phyloP scores from a whole-genome alignment of 108 stramenopile genomes.

The Parietichytrium sp. region DNA sequence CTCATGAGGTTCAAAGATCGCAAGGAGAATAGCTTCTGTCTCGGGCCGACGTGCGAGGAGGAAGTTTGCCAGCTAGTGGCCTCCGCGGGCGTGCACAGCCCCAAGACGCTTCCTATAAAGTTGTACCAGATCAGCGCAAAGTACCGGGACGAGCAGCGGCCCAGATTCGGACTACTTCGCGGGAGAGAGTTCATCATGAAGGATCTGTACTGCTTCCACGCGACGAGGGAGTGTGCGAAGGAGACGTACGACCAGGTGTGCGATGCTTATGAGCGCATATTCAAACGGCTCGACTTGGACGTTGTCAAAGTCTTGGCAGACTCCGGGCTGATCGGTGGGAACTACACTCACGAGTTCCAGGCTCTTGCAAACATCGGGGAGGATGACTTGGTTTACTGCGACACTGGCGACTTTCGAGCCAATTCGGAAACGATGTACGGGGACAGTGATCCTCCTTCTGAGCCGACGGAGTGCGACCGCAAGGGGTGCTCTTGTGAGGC shows the following conservation, averaged over 20 bases:
- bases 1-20: constrained; percentile 20
- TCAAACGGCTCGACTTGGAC: neutral
- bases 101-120: neutral
- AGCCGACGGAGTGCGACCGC: too few relatives aligned
- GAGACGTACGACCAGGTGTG: constrained; percentile 8
- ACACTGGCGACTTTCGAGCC: neutral
- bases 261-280: constrained; percentile 29
- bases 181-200: constrained; percentile 31
- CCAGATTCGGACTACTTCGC: constrained; percentile 15
- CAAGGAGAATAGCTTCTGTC: neutral
- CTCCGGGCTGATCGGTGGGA: constrained; percentile 2
- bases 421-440: neutral
- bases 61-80: neutral
- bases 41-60: constrained; percentile 15
- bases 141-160: constrained; percentile 19
- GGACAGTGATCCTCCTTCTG: neutral
- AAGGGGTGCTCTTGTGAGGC: constrained; percentile 2
- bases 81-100: neutral
- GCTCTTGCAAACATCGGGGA: neutral
- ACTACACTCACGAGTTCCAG: constrained; percentile 17
- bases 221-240: neutral
- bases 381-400: neutral
- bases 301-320: neutral
- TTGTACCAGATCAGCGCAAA: neutral
- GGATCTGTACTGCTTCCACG: constrained; percentile 31